Evolutionary conservation across 768 basidiomycete species (phyloP).

Genomic region (Dacryopinax spathularia): DNA sequence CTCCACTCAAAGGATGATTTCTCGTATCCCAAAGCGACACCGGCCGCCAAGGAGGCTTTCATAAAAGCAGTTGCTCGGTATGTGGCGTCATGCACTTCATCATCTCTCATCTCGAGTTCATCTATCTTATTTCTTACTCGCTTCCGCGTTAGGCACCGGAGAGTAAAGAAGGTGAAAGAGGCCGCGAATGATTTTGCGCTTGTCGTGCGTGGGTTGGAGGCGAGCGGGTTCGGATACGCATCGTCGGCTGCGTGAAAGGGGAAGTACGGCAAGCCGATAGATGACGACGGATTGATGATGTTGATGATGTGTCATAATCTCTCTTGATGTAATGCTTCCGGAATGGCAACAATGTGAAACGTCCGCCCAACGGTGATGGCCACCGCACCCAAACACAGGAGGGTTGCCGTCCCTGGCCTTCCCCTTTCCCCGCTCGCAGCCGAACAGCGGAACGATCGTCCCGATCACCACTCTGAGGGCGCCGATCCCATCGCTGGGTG

Average conservation of each 20-base stretch:
- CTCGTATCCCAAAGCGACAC: constrained; percentile 52
- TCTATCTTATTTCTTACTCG: constrained; percentile 1
- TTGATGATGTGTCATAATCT: no score
- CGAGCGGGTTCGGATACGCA: constrained; percentile 74
- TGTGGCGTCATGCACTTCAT: constrained; percentile 12
- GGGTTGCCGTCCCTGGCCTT: neutral
- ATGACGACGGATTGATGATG: no score
- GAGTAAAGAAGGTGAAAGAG: constrained; percentile 58
- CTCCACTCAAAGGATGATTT: constrained; percentile 46
- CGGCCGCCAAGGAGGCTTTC: constrained; percentile 65
- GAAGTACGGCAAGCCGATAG: no score
- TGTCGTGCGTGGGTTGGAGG: constrained; percentile 69
- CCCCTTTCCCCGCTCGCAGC: neutral
- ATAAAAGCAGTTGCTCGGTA: constrained; percentile 57
- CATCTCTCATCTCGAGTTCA: neutral
- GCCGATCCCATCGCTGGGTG: no score
- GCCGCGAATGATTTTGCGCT: constrained; percentile 80
- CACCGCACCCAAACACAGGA: no score
- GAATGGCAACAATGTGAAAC: neutral
- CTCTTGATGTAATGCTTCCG: neutral
- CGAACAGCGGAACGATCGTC: neutral
- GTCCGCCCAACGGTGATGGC: neutral
- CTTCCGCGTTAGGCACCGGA: constrained; percentile 41
- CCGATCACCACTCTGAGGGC: no score
- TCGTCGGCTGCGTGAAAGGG: constrained; percentile 27